Evolutionary conservation across 768 basidiomycete genomes (phyloP).

Genomic region (Mycena olivaceomarginata): DNA sequence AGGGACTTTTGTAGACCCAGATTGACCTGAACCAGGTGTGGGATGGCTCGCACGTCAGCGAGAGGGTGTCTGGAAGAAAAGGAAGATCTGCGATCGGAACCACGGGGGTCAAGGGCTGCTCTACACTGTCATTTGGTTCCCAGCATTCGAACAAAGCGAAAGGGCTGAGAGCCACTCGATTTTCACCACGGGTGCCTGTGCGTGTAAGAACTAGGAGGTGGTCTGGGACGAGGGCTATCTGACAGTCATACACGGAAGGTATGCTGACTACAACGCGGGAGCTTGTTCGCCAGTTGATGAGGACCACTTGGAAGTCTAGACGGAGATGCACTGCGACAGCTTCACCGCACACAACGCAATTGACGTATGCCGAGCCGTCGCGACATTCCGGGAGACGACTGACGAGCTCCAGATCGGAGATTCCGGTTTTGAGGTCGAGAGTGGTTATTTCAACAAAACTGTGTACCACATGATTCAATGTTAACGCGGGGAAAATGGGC

Average conservation of each 20-base stretch:
- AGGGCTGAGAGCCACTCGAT: background rate
- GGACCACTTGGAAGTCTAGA: background rate
- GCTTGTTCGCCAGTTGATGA: constrained; percentile 26
- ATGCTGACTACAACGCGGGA: background rate
- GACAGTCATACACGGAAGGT: background rate
- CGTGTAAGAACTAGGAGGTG: background rate
- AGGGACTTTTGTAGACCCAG: constrained; percentile 10
- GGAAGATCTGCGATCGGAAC: background rate
- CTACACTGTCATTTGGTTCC: background rate
- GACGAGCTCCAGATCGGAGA: constrained; percentile 2
- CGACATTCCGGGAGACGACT: background rate
- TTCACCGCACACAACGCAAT: constrained; percentile 6
- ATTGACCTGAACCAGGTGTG: background rate
- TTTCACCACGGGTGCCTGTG: background rate
- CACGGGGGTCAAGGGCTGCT: background rate
- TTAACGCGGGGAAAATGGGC: background rate
- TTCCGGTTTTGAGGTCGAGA: background rate
- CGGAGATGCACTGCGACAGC: background rate
- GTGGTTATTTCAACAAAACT: constrained; percentile 18
- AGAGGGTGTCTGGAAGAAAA: background rate
- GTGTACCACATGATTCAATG: background rate
- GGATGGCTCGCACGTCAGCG: background rate
- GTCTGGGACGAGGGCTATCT: constrained; percentile 3
- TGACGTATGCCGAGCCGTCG: background rate
- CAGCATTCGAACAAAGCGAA: background rate